Evolutionary conservation across 371 early-diverging fungal species (phyloP), one percentile per base, ranked within the genome.

Genomic region (Thermomucor indicae-seudaticae): DNA sequence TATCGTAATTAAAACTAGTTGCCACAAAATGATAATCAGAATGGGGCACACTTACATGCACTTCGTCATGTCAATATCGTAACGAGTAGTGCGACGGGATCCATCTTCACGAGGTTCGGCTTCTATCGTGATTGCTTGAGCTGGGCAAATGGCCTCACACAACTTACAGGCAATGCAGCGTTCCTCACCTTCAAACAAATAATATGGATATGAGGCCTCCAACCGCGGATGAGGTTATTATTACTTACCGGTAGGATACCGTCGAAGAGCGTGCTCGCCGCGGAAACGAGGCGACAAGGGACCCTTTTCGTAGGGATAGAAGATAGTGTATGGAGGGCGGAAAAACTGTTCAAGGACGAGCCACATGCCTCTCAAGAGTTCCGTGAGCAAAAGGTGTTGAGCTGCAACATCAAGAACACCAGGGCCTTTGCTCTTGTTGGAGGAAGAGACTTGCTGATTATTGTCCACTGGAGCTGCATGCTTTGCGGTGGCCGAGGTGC

Each of bases 41-140:
- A 37, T 19, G n/a, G 23, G 27, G 2, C 29, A 24, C 37, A 56
- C 65, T 65, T 60, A 80, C 67, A 92, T 90, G 80, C 89, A 89
- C 85, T 97, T 97, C 62, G 98, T 96, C 98, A 96, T 96, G 68
- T 97, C 97, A 58, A 97, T 97, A 78, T 97, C 98, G 68, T 97
- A 97, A 51, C 96, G 85, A 29, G 96, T 95, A 27, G 98, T 97
- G 55, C 96, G 88, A 67, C 98, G 88, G 34, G 88, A 83, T 31
- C 95, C 98, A 67, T 97, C 98, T 52, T 92, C 92, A 62, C 98
- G 86, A 24, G 93, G 91, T 70, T 97, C 96, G 34, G 95, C 92
- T 79, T 97, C 98, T 55, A 97, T 97, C n/a, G 98, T 97, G 60
- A 97, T 97, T 24, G 98, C 98, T 75, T 95, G 95, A 14, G 96